phyloP scores from a whole-genome alignment of 2,329 filamentous ascomycete genomes.

The Nemania abortiva region DNA sequence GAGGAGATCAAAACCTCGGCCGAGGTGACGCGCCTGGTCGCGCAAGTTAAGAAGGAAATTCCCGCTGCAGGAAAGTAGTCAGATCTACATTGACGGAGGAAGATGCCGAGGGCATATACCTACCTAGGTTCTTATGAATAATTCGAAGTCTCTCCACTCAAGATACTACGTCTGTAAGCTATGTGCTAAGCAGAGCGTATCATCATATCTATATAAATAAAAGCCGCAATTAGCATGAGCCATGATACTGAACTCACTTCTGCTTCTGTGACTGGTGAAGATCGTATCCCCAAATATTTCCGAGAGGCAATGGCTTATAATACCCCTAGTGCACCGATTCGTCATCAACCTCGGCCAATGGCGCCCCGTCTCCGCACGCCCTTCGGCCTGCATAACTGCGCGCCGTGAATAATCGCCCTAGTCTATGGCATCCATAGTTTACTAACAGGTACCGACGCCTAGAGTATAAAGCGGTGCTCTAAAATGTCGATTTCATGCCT shows the following conservation, averaged over 20 bases:
- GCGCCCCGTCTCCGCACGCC: slow-evolving; percentile 7
- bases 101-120: neutral
- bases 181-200: neutral
- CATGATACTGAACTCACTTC: neutral
- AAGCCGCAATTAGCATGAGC: neutral
- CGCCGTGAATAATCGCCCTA: no score
- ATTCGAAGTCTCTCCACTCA: neutral
- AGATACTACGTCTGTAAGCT: neutral
- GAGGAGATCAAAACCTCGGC: slow-evolving; percentile 12
- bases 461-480: neutral
- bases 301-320: no score
- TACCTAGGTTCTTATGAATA: neutral
- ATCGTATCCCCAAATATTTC: neutral
- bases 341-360: neutral
- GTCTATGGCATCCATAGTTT: neutral
- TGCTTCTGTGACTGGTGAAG: neutral
- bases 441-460: neutral
- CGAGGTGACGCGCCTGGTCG: slow-evolving; percentile 24
- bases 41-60: slow-evolving; percentile 20
- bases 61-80: neutral
- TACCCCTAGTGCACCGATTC: no score
- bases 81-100: neutral
- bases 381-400: neutral
- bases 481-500: neutral
- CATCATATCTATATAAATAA: neutral